A percentile compares a stretch with the other conserved stretches of the same genome.
Conservation (phyloP, 331 rosid genomes). For the Malus hybrid region DNA sequence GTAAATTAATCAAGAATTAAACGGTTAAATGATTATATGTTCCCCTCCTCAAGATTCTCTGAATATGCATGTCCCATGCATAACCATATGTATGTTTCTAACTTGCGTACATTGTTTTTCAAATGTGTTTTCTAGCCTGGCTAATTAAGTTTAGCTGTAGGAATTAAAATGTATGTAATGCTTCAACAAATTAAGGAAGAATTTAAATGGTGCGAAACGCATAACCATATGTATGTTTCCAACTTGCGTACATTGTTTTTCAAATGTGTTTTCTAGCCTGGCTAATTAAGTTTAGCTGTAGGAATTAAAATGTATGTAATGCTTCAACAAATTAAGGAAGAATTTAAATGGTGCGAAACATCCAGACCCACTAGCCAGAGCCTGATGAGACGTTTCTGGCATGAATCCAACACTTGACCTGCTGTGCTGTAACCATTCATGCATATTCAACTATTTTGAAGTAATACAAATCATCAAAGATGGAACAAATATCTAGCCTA, state of each 20-base stretch:
- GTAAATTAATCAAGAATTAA: conserved; percentile 8
- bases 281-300: background rate
- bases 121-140: background rate
- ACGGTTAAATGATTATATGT: conserved; percentile 30
- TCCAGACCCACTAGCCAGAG: conserved; percentile 21
- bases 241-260: background rate
- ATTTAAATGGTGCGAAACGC: conserved; percentile 18
- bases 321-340: background rate
- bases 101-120: background rate
- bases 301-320: background rate
- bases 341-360: conserved; percentile 20
- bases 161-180: background rate
- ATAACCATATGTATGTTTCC: background rate
- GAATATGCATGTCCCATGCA: conserved; percentile 52
- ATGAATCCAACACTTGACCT: conserved; percentile 29
- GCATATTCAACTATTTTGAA: background rate
- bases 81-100: background rate
- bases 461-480: background rate
- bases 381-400: conserved; percentile 48
- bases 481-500: background rate
- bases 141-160: background rate
- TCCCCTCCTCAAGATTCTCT: conserved; percentile 33
- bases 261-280: background rate
- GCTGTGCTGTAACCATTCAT: background rate
- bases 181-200: background rate